Base-by-base conservation (phyloP, 805 yeast species). In the Kuraishia piskuri region DNA sequence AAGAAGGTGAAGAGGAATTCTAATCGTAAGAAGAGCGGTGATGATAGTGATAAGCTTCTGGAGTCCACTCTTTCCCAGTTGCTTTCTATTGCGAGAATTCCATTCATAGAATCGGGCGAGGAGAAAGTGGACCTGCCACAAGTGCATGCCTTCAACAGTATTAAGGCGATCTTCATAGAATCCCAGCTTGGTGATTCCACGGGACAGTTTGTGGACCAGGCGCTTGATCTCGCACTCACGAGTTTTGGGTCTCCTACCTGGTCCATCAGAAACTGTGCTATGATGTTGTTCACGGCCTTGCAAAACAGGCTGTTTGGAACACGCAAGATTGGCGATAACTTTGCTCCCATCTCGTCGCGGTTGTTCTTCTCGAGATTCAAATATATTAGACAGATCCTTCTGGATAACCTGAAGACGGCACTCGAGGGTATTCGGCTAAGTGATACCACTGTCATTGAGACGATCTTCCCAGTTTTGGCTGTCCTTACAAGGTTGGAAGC, bases 261-360 rank as follows among this genome's bases (percentile, higher is more conserved):
- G 98, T 83, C 96, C 0, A 77, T 92, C 24, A 76, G 96, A 63
- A 92, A 92, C 64, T 89, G 97, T 66, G 90, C 96, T 0, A 86
- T 91, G 20, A 94, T 92, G 98, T 73, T 92, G 46, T 92, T 90
- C 65, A 84, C 96, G 0, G 83, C 96, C 0, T 68, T 92, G 46
- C 94, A 89, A 61, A 86, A 84, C 55, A 76, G 92, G 55, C 63
- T 94, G 4, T 91, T 92, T 68, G 95, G 95, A 1, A 78, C 76
- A 14, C 74, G 74, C 48, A 71, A 73, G 52, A 56, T 64, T 12
- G 70, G 69, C 10, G 77, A 64, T 17, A 73, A 74, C 55, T 56
- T 73, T 9, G 56, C 73, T 6, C 63, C 67, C 8, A 61, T 73
- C 55, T 75, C 84, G 23, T 85, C 94, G 0, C 73, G 86, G 50